Conservation (phyloP, 768 basidiomycete species). For the Stropharia rugosoannulata region DNA sequence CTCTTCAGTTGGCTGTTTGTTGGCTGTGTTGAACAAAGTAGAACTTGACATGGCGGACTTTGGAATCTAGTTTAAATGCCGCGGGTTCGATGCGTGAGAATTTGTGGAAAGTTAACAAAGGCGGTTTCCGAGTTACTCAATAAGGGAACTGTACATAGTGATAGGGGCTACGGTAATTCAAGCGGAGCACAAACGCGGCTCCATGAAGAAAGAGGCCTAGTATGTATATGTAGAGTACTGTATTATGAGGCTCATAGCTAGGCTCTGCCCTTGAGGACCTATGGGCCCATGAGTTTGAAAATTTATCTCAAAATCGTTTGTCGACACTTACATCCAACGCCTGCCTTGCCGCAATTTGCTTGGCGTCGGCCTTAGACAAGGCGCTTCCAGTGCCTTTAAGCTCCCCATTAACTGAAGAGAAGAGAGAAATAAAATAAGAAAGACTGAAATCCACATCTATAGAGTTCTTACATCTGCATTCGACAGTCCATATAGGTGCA, state of each 20-base stretch:
- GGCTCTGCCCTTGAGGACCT: not conserved
- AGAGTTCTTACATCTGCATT: conserved; percentile 51
- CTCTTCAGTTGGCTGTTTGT: not conserved
- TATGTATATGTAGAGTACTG: not conserved
- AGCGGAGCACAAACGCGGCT: conserved; percentile 8
- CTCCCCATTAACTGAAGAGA: conserved; percentile 41
- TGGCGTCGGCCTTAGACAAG: conserved; percentile 43
- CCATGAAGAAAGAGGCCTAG: not conserved
- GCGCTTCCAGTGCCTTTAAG: conserved; percentile 47
- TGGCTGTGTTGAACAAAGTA: not conserved
- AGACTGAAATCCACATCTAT: not conserved
- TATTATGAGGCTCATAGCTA: not conserved
- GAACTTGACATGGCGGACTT: conserved; percentile 11
- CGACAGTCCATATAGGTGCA: conserved; percentile 46
- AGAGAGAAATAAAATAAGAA: not conserved
- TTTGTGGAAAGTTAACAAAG: conserved; percentile 7
- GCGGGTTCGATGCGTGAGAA: conserved; percentile 5
- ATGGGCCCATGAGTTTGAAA: not conserved
- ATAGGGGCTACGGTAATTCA: conserved; percentile 7
- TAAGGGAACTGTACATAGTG: conserved; percentile 13
- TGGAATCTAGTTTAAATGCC: conserved; percentile 4
- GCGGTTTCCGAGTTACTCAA: conserved; percentile 18
- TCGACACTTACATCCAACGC: conserved; percentile 36
- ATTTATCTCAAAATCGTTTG: not conserved
- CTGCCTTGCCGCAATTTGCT: conserved; percentile 43